phyloP scores from a whole-genome alignment of 2,329 filamentous ascomycete genomes.

The Diaporthe capsici region DNA sequence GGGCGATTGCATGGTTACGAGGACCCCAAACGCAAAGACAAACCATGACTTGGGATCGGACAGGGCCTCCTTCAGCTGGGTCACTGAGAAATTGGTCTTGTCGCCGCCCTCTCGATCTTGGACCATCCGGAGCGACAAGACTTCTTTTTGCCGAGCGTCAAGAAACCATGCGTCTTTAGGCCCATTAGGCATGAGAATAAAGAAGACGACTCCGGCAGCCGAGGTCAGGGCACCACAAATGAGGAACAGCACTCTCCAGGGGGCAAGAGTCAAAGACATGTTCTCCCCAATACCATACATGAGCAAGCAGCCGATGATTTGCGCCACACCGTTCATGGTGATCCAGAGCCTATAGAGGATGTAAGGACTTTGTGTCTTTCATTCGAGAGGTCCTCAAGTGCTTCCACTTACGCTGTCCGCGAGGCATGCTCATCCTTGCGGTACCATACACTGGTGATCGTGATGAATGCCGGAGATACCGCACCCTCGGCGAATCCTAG shows the following conservation, averaged over 20 bases:
- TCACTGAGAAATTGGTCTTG: constrained; percentile 57
- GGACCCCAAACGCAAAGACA: constrained; percentile 60
- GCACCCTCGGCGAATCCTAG: constrained; percentile 59
- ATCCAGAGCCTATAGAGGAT: constrained; percentile 54
- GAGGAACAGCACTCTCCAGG: constrained; percentile 64
- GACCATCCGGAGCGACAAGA: constrained; percentile 54
- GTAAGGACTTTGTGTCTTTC: neutral
- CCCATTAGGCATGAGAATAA: constrained; percentile 60
- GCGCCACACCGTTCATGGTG: constrained; percentile 61
- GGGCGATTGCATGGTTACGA: constrained; percentile 62
- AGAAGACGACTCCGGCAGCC: constrained; percentile 59
- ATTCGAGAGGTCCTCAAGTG: no score
- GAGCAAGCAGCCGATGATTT: constrained; percentile 60
- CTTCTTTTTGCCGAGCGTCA: constrained; percentile 56
- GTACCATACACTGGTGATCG: constrained; percentile 60
- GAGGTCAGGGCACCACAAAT: constrained; percentile 64
- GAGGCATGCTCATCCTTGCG: constrained; percentile 53
- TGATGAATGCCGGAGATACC: constrained; percentile 61
- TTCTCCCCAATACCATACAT: constrained; percentile 66
- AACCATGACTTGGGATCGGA: constrained; percentile 60
- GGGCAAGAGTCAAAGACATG: constrained; percentile 52
- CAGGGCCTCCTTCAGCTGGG: constrained; percentile 60
- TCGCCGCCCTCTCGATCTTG: constrained; percentile 52
- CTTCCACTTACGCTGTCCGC: constrained; percentile 46
- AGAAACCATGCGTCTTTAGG: constrained; percentile 65